phyloP scores from a whole-genome alignment of 306 rosid species.

The Prunus armeniaca region DNA sequence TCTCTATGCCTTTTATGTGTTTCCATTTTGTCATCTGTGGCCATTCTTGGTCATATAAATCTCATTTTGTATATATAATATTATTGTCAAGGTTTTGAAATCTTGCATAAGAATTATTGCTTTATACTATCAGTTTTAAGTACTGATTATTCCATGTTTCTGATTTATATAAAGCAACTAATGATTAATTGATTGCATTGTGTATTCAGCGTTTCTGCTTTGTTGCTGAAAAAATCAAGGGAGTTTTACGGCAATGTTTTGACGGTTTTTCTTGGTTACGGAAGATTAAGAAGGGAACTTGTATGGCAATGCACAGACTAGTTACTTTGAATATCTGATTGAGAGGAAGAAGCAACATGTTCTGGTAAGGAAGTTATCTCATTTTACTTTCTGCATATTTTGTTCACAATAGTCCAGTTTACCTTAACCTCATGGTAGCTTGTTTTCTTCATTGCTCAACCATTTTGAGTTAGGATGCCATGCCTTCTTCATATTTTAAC shows the following conservation, averaged over 20 bases:
- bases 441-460: background rate
- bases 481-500: background rate
- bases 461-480: background rate
- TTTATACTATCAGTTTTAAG: background rate
- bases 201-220: slow-evolving; percentile 1
- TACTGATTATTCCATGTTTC: background rate
- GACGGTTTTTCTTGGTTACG: background rate
- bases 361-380: slow-evolving; percentile 2
- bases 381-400: background rate
- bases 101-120: background rate
- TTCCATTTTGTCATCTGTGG: background rate
- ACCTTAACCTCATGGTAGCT: background rate
- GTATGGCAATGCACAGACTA: background rate
- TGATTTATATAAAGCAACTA: background rate
- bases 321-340: background rate
- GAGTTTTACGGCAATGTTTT: background rate
- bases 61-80: background rate
- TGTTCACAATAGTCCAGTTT: background rate
- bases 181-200: background rate
- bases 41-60: background rate
- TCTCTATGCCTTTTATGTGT: background rate
- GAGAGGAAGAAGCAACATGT: background rate
- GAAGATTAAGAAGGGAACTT: background rate
- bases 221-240: background rate
- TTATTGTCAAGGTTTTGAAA: no score